Conservation (phyloP, 2,329 filamentous ascomycete species). For the Xylaria sp. region DNA sequence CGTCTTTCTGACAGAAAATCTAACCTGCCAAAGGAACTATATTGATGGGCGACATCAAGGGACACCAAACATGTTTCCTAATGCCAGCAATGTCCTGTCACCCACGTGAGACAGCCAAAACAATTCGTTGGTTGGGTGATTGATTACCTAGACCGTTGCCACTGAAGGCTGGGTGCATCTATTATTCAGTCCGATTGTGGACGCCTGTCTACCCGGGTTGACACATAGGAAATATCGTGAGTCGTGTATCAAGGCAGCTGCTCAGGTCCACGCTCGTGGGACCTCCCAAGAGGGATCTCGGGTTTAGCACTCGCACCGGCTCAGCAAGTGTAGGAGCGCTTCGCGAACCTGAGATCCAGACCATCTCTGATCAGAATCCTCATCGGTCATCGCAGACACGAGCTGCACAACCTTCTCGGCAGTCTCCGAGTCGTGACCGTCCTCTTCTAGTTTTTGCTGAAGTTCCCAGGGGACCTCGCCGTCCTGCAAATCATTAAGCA, state of each 20-base stretch:
- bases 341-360: conserved; percentile 22
- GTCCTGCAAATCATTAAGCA: conserved; percentile 26
- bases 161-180: too few relatives aligned
- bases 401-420: conserved; percentile 19
- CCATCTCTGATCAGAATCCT: conserved; percentile 24
- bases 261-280: neutral
- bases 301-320: conserved; percentile 9
- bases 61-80: too few relatives aligned
- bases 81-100: too few relatives aligned
- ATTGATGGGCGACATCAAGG: too few relatives aligned
- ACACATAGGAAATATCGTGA: neutral
- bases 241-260: neutral
- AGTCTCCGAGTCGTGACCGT: conserved; percentile 21
- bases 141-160: too few relatives aligned
- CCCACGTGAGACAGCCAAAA: too few relatives aligned
- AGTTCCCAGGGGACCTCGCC: conserved; percentile 22
- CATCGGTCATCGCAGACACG: conserved; percentile 25
- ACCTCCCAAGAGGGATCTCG: neutral
- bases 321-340: conserved; percentile 20
- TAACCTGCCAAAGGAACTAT: too few relatives aligned
- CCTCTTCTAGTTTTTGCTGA: conserved; percentile 12
- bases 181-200: too few relatives aligned
- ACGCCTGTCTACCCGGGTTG: too few relatives aligned
- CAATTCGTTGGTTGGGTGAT: too few relatives aligned
- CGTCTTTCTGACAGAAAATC: too few relatives aligned